Percentiles rank a stretch among this genome's conserved stretches.
Evolutionary conservation across 768 basidiomycete species (phyloP).

Genomic region (Hortiboletus campestris): DNA sequence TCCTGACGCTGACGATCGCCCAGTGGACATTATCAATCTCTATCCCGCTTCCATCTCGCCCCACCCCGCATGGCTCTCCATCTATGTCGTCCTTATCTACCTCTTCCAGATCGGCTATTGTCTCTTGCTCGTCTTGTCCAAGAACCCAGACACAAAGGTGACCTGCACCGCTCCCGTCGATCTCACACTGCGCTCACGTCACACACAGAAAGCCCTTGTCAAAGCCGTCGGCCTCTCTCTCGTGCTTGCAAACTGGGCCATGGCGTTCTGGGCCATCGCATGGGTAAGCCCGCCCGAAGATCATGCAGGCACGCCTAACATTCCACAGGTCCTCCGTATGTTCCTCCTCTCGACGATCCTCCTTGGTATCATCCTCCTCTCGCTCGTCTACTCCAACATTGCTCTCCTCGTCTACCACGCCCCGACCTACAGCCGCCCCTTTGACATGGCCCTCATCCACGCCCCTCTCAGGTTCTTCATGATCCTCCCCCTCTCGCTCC

Average conservation of each 20-base stretch:
- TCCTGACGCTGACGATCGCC: not conserved
- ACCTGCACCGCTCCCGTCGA: fast-evolving
- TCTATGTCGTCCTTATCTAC: conserved; percentile 62
- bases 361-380: conserved; percentile 64
- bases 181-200: not conserved
- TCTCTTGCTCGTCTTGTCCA: conserved; percentile 65
- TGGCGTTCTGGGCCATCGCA: conserved; percentile 76
- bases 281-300: conserved; percentile 45
- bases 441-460: conserved; percentile 84
- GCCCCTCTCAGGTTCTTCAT: conserved; percentile 73
- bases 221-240: conserved; percentile 80
- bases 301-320: not conserved
- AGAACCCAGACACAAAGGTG: conserved; percentile 80
- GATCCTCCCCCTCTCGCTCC: conserved; percentile 50
- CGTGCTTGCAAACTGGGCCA: conserved; percentile 74
- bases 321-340: conserved; percentile 60
- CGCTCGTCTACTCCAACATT: conserved; percentile 78
- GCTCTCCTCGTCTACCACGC: conserved; percentile 72
- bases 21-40: conserved; percentile 49
- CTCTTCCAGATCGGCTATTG: conserved; percentile 81
- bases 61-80: conserved; percentile 49
- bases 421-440: conserved; percentile 55
- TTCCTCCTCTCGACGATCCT: conserved; percentile 77
- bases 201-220: conserved; percentile 54
- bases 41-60: conserved; percentile 77